These are phyloP conservation scores for Cyanodermella asteris DNA, from an alignment of 2,329 filamentous ascomycete species.

Conservation along the genomic window DNA sequence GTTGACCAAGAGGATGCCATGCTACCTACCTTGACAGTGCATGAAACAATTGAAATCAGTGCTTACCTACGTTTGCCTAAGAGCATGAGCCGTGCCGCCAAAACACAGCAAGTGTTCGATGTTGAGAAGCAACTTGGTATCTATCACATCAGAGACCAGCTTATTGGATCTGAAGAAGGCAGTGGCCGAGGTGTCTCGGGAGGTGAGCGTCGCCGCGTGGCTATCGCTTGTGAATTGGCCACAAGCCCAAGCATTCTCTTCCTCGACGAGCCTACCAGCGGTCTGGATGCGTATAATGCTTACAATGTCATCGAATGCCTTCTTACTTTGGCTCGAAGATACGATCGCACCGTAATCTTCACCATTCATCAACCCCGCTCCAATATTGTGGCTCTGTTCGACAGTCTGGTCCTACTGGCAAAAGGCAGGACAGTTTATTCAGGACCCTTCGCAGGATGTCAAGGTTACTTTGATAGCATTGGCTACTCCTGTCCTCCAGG, in stretches of 20 bases:
- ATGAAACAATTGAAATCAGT: conserved; percentile 91
- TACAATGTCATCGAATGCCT: conserved; percentile 96
- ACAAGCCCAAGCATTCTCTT: conserved; percentile 95
- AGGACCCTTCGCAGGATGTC: conserved; percentile 69
- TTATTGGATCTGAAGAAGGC: conserved; percentile 90
- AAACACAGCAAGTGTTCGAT: conserved; percentile 76
- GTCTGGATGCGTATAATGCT: conserved; percentile 87
- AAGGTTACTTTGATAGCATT: conserved; percentile 76
- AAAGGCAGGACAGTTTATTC: conserved; percentile 84
- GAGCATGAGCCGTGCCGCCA: conserved; percentile 71
- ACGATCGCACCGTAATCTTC: conserved; percentile 92
- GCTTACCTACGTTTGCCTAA: conserved; percentile 77
- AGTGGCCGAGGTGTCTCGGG: conserved; percentile 89
- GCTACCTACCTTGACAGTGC: conserved; percentile 84
- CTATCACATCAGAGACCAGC: conserved; percentile 74
- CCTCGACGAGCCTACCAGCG: conserved; percentile 89
- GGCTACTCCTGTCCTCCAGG: conserved; percentile 87
- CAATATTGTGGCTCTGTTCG: conserved; percentile 94
- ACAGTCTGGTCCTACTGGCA: conserved; percentile 76
- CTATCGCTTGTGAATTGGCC: conserved; percentile 92
- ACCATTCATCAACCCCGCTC: conserved; percentile 96
- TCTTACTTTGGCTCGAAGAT: conserved; percentile 82
- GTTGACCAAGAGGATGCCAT: conserved; percentile 98
- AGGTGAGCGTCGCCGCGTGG: conserved; percentile 86
- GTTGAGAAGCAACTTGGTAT: conserved; percentile 94